Percentiles rank a stretch among this genome's conserved stretches.
Conservation (phyloP, 2,329 filamentous ascomycete species). For the Fusarium coffeatum region DNA sequence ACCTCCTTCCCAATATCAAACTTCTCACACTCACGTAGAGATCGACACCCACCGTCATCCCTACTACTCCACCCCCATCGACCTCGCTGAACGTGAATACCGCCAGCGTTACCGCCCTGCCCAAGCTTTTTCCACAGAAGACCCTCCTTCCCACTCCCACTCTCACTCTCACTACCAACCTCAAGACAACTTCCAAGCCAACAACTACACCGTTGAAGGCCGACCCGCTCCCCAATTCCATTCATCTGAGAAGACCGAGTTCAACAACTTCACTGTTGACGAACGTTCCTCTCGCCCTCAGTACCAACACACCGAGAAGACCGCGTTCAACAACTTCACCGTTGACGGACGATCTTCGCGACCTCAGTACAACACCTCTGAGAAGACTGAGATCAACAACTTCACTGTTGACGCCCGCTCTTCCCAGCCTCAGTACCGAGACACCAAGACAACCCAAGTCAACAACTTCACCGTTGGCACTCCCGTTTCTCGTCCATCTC, state of each 20-base stretch:
- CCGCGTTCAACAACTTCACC: constrained; percentile 33
- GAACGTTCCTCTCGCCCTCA: constrained; percentile 35
- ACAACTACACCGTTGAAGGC: constrained; percentile 44
- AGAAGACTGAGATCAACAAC: constrained; percentile 47
- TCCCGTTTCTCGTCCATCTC: constrained; percentile 57
- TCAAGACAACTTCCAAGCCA: constrained; percentile 37
- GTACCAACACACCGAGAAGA: constrained; percentile 33
- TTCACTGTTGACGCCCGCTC: constrained; percentile 47
- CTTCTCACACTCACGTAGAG: constrained; percentile 70
- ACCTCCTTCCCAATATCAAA: constrained; percentile 62
- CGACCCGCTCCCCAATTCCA: constrained; percentile 37
- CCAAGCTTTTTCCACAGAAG: constrained; percentile 52
- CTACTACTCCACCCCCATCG: constrained; percentile 65
- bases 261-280: constrained; percentile 49
- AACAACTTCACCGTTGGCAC: constrained; percentile 50
- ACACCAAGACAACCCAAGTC: constrained; percentile 37
- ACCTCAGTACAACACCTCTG: constrained; percentile 34
- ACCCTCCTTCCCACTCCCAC: constrained; percentile 49
- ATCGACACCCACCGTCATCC: constrained; percentile 65
- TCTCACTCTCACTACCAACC: constrained; percentile 50
- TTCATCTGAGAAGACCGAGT: constrained; percentile 42
- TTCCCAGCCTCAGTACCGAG: constrained; percentile 39
- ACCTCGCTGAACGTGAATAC: constrained; percentile 74
- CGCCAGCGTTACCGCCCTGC: constrained; percentile 69
- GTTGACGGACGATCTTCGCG: constrained; percentile 34